These are phyloP conservation scores for Diaporthe humulicola DNA, from an alignment of 2,329 filamentous ascomycete species.

Conservation along the genomic window DNA sequence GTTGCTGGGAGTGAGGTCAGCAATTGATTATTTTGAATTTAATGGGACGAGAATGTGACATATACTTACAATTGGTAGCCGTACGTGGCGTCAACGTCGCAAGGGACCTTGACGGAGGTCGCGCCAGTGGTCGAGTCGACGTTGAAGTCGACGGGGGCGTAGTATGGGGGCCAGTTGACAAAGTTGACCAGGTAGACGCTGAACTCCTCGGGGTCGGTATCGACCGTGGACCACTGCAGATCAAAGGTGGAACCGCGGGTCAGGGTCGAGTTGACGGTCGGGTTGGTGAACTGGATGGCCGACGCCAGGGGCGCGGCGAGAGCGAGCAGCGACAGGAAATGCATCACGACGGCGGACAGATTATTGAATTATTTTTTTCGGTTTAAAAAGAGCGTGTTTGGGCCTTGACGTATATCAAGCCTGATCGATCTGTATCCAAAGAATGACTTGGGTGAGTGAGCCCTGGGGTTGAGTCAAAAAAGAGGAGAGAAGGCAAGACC, in stretches of 20 bases:
- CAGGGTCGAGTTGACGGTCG: conserved; percentile 52
- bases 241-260: conserved; percentile 50
- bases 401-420: conserved; percentile 6
- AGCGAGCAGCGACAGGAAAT: conserved; percentile 46
- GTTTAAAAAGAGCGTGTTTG: conserved; percentile 25
- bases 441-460: conserved; percentile 35
- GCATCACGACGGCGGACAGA: conserved; percentile 42
- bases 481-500: conserved; percentile 1
- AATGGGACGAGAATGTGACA: too few species aligned
- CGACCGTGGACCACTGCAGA: conserved; percentile 54
- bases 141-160: conserved; percentile 52
- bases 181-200: conserved; percentile 60
- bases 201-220: conserved; percentile 55
- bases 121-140: conserved; percentile 50
- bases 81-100: conserved; percentile 50
- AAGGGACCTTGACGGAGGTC: conserved; percentile 54
- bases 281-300: conserved; percentile 49
- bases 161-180: conserved; percentile 57
- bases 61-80: conserved; percentile 55
- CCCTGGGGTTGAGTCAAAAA: conserved; percentile 31
- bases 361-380: conserved; percentile 3
- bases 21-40: not conserved
- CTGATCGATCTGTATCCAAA: conserved; percentile 21
- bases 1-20: conserved; percentile 46
- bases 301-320: conserved; percentile 49